A percentile compares a stretch with the other conserved stretches of the same genome.
Conservation (phyloP, 306 rosid species). For the Neltuma alba region DNA sequence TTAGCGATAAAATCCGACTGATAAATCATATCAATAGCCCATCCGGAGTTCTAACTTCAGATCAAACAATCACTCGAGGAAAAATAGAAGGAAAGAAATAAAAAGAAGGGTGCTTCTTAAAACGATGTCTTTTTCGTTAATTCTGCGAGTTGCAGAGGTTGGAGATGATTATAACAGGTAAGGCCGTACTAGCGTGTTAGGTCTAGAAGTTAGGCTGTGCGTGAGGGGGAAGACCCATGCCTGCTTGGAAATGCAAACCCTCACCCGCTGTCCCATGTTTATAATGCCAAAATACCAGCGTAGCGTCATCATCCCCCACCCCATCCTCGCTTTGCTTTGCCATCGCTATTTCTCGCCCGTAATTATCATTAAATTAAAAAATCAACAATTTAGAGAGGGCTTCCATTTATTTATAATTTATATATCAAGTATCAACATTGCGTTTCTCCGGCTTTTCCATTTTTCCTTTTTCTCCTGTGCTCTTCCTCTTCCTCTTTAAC, state of each 20-base stretch:
- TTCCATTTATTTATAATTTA: neutral
- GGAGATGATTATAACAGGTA: neutral
- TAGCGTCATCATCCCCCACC: conserved; percentile 45
- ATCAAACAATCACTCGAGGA: conserved; percentile 21
- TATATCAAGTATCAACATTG: neutral
- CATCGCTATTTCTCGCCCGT: conserved; percentile 28
- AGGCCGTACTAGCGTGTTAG: conserved; percentile 22
- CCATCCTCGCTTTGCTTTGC: conserved; percentile 15
- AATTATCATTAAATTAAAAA: neutral
- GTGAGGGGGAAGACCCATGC: conserved; percentile 12
- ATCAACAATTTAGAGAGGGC: neutral
- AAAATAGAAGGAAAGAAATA: neutral
- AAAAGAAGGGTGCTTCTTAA: neutral
- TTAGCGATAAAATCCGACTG: conserved; percentile 35
- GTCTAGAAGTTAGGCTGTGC: conserved; percentile 24
- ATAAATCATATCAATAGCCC: conserved; percentile 45
- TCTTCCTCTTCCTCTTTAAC: neutral
- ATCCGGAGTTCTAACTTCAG: conserved; percentile 25
- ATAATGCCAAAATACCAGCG: conserved; percentile 52
- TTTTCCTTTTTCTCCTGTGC: neutral
- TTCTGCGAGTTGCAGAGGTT: neutral
- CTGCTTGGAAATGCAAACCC: neutral
- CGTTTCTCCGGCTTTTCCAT: neutral
- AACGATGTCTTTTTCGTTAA: neutral
- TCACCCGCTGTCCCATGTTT: conserved; percentile 40